Evolutionary conservation across 768 basidiomycete genomes (phyloP), one percentile per base, ranked within the genome.

Genomic region (Phlegmacium glaucopus): DNA sequence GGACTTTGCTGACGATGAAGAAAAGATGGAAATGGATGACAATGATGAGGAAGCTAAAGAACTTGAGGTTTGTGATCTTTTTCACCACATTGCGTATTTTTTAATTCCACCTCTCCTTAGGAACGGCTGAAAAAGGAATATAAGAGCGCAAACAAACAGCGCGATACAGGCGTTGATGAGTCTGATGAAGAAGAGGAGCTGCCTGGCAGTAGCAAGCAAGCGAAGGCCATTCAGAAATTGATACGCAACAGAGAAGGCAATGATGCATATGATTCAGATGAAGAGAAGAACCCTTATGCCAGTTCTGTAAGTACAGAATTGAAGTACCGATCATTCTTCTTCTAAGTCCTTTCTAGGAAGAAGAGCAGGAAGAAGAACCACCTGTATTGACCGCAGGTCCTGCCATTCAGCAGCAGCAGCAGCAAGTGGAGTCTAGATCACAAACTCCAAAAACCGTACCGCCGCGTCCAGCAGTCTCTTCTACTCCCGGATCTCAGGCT

Each of bases 41-140:
- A 80, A 90, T 35, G 91, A 93, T 45, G 88, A 92, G 54, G 91
- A 92, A 60, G 80, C 85, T 27, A 93, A 87, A 61, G 87, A 90
- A 60, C 71, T 84, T 9, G 87, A 90, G 77, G 90, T 85, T 39
- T 29, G 78, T 60, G 22, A 22, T 22, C 3, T 22, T 13, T 12
- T 10, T 17, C 39, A 43, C 47, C 18, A 38, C 38, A 9, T 9
- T 27, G 27, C 29, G 8, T 15, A 41, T 27, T 32, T 44, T 45
- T 28, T 25, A 28, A 40, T 12, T 42, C 29, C 27, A 29, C 47
- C 34, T 41, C 60, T 27, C 60, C 32, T 18, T 49, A 92, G 90
- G 89, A 91, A 64, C 86, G 90, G 27, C 64, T 92, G 34, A 91
- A 92, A 68, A 80, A 83, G 43, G 89, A 91, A 61, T 90, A 90